A percentile compares a stretch with the other conserved stretches of the same genome.
phyloP scores from a whole-genome alignment of 202 grass and related monocot genomes.

The Setaria viridis region DNA sequence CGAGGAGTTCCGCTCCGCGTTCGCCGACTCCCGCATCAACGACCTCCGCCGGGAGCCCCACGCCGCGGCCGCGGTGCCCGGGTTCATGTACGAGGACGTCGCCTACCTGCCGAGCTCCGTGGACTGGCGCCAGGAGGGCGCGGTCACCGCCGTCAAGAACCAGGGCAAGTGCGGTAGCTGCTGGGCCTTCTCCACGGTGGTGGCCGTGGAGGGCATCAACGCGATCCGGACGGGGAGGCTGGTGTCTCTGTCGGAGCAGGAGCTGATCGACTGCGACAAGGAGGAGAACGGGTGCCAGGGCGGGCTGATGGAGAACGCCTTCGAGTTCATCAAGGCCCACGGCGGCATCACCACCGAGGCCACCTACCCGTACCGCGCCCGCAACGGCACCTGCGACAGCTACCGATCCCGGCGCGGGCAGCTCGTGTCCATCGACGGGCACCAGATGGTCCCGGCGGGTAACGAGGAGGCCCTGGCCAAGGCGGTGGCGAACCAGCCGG shows the following conservation, averaged over 20 bases:
- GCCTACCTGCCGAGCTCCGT: constrained; percentile 43
- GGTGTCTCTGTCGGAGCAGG: constrained; percentile 73
- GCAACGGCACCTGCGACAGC: constrained; percentile 57
- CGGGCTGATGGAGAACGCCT: constrained; percentile 79
- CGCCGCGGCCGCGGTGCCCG: constrained; percentile 5
- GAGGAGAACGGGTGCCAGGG: constrained; percentile 60
- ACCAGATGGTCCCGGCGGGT: constrained; percentile 60
- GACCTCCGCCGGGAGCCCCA: constrained; percentile 30
- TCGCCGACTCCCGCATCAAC: constrained; percentile 50
- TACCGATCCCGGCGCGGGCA: constrained; percentile 16
- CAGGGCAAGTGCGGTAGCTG: constrained; percentile 77
- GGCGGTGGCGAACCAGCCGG: constrained; percentile 70
- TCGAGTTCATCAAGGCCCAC: constrained; percentile 66
- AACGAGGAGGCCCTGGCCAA: constrained; percentile 63
- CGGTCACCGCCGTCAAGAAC: constrained; percentile 72
- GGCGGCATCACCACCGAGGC: constrained; percentile 66
- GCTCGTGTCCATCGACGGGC: constrained; percentile 60
- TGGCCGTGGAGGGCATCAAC: constrained; percentile 77
- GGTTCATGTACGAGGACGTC: constrained; percentile 63
- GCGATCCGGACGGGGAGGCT: constrained; percentile 60
- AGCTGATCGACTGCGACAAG: constrained; percentile 77
- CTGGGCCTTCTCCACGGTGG: constrained; percentile 77
- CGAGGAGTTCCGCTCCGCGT: constrained; percentile 68
- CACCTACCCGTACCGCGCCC: constrained; percentile 64
- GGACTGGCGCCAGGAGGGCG: constrained; percentile 67